phyloP scores from a whole-genome alignment of 2,329 filamentous ascomycete genomes.

The Didymellaceae sp. region DNA sequence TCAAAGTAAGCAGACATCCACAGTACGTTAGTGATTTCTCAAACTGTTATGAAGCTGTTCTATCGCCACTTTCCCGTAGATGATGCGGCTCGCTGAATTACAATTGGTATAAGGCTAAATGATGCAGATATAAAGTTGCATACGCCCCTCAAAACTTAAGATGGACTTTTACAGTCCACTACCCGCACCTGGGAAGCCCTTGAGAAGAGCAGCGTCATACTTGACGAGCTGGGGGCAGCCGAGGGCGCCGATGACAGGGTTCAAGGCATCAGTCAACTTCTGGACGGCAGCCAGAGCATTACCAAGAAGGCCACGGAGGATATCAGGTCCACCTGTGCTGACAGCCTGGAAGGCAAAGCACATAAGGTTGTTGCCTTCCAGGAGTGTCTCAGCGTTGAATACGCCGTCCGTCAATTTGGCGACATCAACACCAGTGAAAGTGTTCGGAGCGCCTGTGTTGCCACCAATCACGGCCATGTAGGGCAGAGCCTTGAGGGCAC shows the following conservation, averaged over 20 bases:
- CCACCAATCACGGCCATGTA: slow-evolving; percentile 45
- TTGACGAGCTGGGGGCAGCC: slow-evolving; percentile 17
- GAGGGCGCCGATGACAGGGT: slow-evolving; percentile 6
- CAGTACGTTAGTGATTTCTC: no score
- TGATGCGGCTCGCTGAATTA: no score
- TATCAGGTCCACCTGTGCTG: slow-evolving; percentile 47
- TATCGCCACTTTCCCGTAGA: no score
- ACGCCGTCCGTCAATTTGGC: slow-evolving; percentile 50
- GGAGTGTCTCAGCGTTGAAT: slow-evolving; percentile 52
- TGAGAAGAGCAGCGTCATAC: slow-evolving; percentile 5
- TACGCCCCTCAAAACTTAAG: no score
- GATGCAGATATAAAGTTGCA: no score
- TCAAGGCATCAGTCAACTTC: slow-evolving; percentile 16
- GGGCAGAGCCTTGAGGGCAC: slow-evolving; percentile 27
- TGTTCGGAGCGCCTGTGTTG: slow-evolving; percentile 44
- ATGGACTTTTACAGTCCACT: slow-evolving; percentile 12
- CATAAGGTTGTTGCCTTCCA: slow-evolving; percentile 57
- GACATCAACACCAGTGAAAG: slow-evolving; percentile 46
- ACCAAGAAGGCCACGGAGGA: slow-evolving; percentile 34
- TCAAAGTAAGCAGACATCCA: no score
- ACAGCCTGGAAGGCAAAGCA: slow-evolving; percentile 48
- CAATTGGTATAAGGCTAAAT: no score
- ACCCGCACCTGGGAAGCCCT: slow-evolving; percentile 15
- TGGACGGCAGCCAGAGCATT: slow-evolving; percentile 31
- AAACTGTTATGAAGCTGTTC: no score